Evolutionary conservation across 129 eudicot genomes (phyloP).

Genomic region (Saussurea involucrata): DNA sequence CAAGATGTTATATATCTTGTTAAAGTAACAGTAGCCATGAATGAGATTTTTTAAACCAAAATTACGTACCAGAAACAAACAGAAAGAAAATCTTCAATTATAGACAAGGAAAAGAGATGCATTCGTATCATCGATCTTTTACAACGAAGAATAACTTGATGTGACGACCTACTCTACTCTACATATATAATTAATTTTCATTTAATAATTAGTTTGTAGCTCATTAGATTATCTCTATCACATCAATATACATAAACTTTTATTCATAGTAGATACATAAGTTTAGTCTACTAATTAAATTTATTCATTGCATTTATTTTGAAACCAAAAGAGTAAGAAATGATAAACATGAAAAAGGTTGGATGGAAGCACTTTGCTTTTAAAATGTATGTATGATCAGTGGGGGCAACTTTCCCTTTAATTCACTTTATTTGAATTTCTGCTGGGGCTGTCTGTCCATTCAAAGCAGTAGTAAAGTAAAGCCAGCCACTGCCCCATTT

Average conservation of each 20-base stretch:
- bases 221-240: neutral
- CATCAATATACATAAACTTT: no score
- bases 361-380: conserved; percentile 19
- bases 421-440: conserved; percentile 50
- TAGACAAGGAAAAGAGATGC: conserved; percentile 5
- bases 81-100: neutral
- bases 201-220: neutral
- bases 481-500: conserved; percentile 16
- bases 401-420: conserved; percentile 30
- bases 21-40: neutral
- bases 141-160: conserved; percentile 12
- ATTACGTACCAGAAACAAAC: neutral
- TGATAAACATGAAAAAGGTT: conserved; percentile 24
- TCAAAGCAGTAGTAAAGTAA: conserved; percentile 33
- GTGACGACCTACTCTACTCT: conserved; percentile 15
- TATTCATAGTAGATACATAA: neutral
- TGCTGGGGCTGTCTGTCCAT: conserved; percentile 51
- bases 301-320: neutral
- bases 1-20: neutral
- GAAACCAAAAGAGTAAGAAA: neutral
- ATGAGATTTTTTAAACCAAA: neutral
- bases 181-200: no score
- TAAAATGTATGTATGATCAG: conserved; percentile 18
- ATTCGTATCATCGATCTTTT: conserved; percentile 17
- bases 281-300: neutral